phyloP scores from a whole-genome alignment of 2,329 filamentous ascomycete genomes.

The Coleophoma cylindrospora region DNA sequence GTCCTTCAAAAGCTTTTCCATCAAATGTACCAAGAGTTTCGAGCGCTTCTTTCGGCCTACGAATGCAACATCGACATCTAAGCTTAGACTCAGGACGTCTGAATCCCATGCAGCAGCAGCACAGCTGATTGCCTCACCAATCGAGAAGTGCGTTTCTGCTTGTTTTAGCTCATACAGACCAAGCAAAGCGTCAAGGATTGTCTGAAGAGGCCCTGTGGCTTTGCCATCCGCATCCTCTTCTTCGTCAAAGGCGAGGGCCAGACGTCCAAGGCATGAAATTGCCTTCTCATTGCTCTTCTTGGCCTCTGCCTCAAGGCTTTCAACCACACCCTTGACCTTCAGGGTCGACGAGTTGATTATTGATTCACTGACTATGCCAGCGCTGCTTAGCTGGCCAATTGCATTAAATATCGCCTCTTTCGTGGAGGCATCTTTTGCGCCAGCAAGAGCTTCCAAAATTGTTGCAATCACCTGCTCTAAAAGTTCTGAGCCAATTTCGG shows the following conservation, averaged over 20 bases:
- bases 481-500: slow-evolving; percentile 28
- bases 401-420: slow-evolving; percentile 51
- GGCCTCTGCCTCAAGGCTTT: slow-evolving; percentile 61
- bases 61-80: slow-evolving; percentile 63
- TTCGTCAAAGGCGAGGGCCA: slow-evolving; percentile 59
- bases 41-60: slow-evolving; percentile 35
- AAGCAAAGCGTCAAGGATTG: slow-evolving; percentile 65
- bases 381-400: slow-evolving; percentile 57
- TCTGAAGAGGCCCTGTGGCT: slow-evolving; percentile 34
- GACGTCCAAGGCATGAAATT: slow-evolving; percentile 72
- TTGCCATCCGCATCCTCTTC: slow-evolving; percentile 33
- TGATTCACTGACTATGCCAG: slow-evolving; percentile 38
- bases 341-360: slow-evolving; percentile 14
- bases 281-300: slow-evolving; percentile 80
- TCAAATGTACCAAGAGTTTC: slow-evolving; percentile 27
- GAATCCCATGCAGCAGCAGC: slow-evolving; percentile 79
- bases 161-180: slow-evolving; percentile 78
- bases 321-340: slow-evolving; percentile 38
- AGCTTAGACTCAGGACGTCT: slow-evolving; percentile 65
- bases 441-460: slow-evolving; percentile 45
- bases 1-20: slow-evolving; percentile 71
- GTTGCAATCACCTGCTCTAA: slow-evolving; percentile 36
- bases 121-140: slow-evolving; percentile 82
- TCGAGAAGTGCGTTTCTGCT: slow-evolving; percentile 82
- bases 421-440: slow-evolving; percentile 48